These are phyloP conservation scores for Phytophthora sojae DNA, from an alignment of 352 stramenopile genomes.

Conservation along the genomic window DNA sequence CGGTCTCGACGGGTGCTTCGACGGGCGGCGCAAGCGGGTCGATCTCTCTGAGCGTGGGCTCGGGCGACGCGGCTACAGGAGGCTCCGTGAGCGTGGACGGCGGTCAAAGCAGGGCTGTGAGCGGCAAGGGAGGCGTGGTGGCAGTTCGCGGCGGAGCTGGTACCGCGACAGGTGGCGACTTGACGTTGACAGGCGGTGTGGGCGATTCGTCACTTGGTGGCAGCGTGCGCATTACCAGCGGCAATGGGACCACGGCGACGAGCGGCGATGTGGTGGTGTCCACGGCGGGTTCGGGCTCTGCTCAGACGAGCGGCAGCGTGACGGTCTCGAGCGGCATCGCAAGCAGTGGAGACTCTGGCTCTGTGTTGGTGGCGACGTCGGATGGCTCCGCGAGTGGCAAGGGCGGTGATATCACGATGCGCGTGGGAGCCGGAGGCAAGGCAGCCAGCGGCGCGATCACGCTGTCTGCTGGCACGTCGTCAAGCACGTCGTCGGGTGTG, in stretches of 20 bases:
- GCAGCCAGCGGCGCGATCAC: conserved; percentile 6
- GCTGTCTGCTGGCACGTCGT: conserved; percentile 7
- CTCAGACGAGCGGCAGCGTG: conserved; percentile 9
- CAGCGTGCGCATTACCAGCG: conserved; percentile 10
- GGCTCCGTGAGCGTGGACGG: too few relatives aligned
- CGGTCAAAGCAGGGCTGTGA: too few relatives aligned
- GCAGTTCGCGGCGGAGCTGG: too few relatives aligned
- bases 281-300: conserved; percentile 2
- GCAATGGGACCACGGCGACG: neutral
- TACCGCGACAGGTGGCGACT: too few relatives aligned
- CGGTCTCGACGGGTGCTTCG: too few relatives aligned
- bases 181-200: neutral
- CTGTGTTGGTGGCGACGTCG: conserved; percentile 5
- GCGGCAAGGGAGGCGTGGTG: too few relatives aligned
- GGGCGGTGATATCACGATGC: conserved; percentile 11
- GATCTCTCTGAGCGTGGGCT: too few relatives aligned
- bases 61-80: too few relatives aligned
- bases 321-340: neutral
- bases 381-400: neutral
- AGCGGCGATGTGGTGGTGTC: conserved; percentile 20
- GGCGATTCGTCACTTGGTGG: conserved; percentile 2
- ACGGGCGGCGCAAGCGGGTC: too few relatives aligned
- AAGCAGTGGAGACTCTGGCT: conserved; percentile 3
- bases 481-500: conserved; percentile 3
- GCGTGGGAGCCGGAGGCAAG: conserved; percentile 5